Percentiles rank a stretch among this genome's conserved stretches.
phyloP scores from a whole-genome alignment of 2,329 filamentous ascomycete species.

The Alternaria sp. region DNA sequence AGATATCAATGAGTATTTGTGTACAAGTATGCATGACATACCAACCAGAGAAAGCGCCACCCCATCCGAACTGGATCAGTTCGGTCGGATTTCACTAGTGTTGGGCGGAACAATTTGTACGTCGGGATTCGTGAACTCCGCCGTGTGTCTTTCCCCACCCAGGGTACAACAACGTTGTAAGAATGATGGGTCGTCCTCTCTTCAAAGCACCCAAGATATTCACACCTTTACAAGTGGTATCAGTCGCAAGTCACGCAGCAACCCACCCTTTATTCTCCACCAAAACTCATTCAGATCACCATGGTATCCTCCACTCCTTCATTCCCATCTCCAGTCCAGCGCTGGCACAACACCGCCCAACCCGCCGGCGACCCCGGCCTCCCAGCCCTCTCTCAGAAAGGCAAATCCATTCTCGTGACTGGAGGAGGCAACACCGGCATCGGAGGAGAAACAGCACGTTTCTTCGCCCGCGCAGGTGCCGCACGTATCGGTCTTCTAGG shows the following conservation, averaged over 20 bases:
- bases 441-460: conserved; percentile 51
- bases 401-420: conserved; percentile 44
- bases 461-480: conserved; percentile 56
- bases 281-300: background rate
- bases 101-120: background rate
- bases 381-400: conserved; percentile 30
- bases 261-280: background rate
- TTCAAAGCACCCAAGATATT: background rate
- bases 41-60: background rate
- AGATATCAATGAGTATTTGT: background rate
- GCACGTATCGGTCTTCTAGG: conserved; percentile 54
- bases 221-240: background rate
- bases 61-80: background rate
- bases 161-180: background rate
- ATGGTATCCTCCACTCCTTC: conserved; percentile 21
- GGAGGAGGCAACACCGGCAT: conserved; percentile 54
- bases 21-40: background rate
- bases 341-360: conserved; percentile 26
- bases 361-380: conserved; percentile 39
- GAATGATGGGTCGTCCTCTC: background rate
- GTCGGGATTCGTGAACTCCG: background rate
- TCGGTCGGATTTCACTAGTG: background rate
- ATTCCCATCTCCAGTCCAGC: conserved; percentile 37
- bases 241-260: background rate
- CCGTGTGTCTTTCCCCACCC: background rate